Conservation (phyloP, 208 protist genomes). For the Endotrypanum monterogeii region DNA sequence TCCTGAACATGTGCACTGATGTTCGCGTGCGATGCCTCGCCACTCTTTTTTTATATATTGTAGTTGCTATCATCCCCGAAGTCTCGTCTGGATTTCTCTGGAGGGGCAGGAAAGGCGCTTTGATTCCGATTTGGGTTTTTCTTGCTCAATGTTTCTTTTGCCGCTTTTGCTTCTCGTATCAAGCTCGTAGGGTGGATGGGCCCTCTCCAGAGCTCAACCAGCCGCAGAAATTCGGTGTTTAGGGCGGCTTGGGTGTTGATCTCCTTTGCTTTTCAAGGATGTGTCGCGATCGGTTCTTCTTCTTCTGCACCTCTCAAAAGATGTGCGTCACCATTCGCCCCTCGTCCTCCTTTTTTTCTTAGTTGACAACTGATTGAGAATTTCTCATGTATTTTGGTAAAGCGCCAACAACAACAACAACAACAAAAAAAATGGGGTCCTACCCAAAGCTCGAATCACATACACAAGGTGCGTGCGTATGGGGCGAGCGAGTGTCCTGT, state of each 20-base stretch:
- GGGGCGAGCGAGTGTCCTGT: not conserved
- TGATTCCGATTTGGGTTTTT: too few relatives aligned
- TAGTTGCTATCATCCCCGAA: too few relatives aligned
- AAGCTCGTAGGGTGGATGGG: not conserved
- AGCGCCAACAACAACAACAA: not conserved
- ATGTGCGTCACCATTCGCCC: not conserved
- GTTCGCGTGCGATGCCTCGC: not conserved
- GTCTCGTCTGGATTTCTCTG: too few relatives aligned
- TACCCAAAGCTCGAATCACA: not conserved
- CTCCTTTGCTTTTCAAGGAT: not conserved
- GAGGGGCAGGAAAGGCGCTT: too few relatives aligned
- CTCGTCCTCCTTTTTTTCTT: not conserved
- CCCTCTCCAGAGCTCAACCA: not conserved
- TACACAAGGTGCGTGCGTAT: not conserved
- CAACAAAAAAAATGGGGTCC: too few relatives aligned
- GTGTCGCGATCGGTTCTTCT: not conserved
- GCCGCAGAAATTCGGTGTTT: not conserved
- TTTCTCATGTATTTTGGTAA: not conserved
- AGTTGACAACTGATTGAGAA: not conserved
- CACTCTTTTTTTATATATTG: not conserved
- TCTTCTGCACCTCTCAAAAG: not conserved
- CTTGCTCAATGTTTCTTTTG: not conserved
- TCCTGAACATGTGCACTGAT: not conserved
- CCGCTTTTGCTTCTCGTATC: not conserved
- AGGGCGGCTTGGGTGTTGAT: not conserved